phyloP scores from a whole-genome alignment of 805 yeast genomes.

The Jamesozyma hellenica region DNA sequence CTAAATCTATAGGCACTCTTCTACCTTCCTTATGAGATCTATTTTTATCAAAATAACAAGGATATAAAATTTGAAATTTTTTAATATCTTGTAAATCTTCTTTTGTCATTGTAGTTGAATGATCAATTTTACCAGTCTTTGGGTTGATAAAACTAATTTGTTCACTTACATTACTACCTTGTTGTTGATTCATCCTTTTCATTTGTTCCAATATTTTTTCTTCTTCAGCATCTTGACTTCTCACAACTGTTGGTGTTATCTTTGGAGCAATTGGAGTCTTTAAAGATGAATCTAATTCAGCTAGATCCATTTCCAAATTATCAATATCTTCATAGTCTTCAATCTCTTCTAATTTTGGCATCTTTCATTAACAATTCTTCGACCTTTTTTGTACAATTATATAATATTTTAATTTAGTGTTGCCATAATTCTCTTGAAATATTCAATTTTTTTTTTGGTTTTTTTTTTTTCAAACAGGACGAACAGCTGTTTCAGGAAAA shows the following conservation, averaged over 20 bases:
- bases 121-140: constrained; percentile 23
- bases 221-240: constrained; percentile 45
- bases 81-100: constrained; percentile 57
- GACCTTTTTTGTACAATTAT: not conserved
- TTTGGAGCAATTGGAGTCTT: constrained; percentile 65
- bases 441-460: too few species aligned
- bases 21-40: constrained; percentile 76
- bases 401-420: not conserved
- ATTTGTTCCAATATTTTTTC: constrained; percentile 1
- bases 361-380: too few species aligned
- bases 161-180: not conserved
- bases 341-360: constrained; percentile 68
- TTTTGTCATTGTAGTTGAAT: constrained; percentile 31
- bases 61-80: constrained; percentile 68
- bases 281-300: constrained; percentile 71
- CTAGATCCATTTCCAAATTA: constrained; percentile 85
- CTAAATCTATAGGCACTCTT: constrained; percentile 55
- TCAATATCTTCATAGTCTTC: constrained; percentile 77
- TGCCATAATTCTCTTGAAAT: too few species aligned
- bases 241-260: constrained; percentile 47
- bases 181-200: not conserved
- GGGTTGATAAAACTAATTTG: constrained; percentile 21
- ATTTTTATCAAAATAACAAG: constrained; percentile 79
- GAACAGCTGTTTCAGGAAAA: too few species aligned
- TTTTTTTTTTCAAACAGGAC: too few species aligned